These are phyloP conservation scores for Cystobasidiaceae sp. DNA, from an alignment of 1,284 basidiomycete genomes.

Conservation along the genomic window DNA sequence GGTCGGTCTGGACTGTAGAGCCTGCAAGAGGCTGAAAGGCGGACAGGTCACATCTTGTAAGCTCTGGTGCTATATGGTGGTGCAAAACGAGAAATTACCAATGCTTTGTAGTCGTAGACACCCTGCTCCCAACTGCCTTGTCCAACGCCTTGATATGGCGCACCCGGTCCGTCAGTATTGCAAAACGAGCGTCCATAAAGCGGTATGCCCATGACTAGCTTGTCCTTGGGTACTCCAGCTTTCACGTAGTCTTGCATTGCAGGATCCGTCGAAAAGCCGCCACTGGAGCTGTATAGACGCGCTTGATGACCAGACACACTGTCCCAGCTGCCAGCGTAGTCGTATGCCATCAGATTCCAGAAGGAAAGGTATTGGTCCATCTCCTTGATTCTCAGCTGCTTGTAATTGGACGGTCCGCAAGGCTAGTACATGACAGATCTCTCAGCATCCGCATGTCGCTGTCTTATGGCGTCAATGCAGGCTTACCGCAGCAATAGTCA, in stretches of 20 bases:
- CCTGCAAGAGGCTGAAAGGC: constrained; percentile 60
- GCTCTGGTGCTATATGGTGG: no score
- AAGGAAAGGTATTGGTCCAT: constrained; percentile 69
- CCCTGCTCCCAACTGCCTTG: constrained; percentile 61
- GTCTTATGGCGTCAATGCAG: no score
- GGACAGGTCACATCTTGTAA: no score
- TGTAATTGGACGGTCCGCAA: constrained; percentile 65
- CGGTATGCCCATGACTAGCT: constrained; percentile 78
- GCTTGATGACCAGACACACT: constrained; percentile 66
- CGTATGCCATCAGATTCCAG: constrained; percentile 84
- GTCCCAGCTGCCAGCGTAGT: constrained; percentile 47
- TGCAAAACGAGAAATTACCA: constrained; percentile 44
- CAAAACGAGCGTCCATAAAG: constrained; percentile 80
- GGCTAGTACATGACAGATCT: constrained; percentile 50
- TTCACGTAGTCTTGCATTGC: constrained; percentile 63
- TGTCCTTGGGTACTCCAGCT: constrained; percentile 63
- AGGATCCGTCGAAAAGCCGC: constrained; percentile 59
- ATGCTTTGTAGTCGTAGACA: constrained; percentile 60
- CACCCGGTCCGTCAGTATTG: constrained; percentile 66
- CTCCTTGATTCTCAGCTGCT: constrained; percentile 60
- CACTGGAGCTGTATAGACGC: constrained; percentile 56
- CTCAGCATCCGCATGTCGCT: background rate
- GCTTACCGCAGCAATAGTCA: constrained; percentile 45
- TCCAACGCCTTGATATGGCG: constrained; percentile 69
- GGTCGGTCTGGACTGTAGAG: constrained; percentile 63